These are phyloP conservation scores for Fusarium mundagurra DNA, from an alignment of 2,329 filamentous ascomycete genomes.

Conservation along the genomic window DNA sequence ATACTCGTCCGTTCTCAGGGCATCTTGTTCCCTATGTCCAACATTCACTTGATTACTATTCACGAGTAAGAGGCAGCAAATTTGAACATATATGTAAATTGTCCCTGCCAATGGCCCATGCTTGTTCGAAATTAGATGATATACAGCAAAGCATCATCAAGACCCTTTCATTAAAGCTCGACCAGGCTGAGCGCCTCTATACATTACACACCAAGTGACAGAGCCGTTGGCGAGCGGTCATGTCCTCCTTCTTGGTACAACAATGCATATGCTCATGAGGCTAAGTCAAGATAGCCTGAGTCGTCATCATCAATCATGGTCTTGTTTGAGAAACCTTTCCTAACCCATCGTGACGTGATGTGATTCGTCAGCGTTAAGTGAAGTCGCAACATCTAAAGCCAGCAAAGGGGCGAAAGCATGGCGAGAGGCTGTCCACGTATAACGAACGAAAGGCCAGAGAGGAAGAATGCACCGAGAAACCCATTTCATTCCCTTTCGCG, in stretches of 20 bases:
- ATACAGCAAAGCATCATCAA: slow-evolving; percentile 40
- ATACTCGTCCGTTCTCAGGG: not conserved
- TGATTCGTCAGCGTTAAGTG: slow-evolving; percentile 3
- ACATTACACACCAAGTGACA: slow-evolving; percentile 24
- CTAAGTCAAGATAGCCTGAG: slow-evolving; percentile 5
- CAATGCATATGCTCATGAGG: slow-evolving; percentile 21
- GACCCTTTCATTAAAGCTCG: slow-evolving; percentile 34
- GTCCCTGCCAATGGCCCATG: slow-evolving; percentile 39
- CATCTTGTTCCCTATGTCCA: not conserved
- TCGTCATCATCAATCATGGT: slow-evolving; percentile 36
- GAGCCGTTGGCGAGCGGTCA: slow-evolving; percentile 10
- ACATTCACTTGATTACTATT: not conserved
- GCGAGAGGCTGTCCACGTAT: slow-evolving; percentile 30
- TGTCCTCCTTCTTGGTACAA: slow-evolving; percentile 17
- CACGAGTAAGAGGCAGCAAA: not conserved
- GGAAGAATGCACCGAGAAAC: slow-evolving; percentile 22
- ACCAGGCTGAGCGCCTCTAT: slow-evolving; percentile 22
- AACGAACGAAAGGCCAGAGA: slow-evolving; percentile 24
- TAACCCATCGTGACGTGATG: slow-evolving; percentile 13
- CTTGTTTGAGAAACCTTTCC: slow-evolving; percentile 25
- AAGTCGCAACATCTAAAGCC: slow-evolving; percentile 35
- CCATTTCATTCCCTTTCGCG: slow-evolving; percentile 11
- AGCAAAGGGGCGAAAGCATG: slow-evolving; percentile 28
- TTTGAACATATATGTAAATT: slow-evolving; percentile 40
- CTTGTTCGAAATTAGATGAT: slow-evolving; percentile 44